These are phyloP conservation scores for Blastocystis sp. DNA, from an alignment of 352 stramenopile genomes.

Conservation along the genomic window DNA sequence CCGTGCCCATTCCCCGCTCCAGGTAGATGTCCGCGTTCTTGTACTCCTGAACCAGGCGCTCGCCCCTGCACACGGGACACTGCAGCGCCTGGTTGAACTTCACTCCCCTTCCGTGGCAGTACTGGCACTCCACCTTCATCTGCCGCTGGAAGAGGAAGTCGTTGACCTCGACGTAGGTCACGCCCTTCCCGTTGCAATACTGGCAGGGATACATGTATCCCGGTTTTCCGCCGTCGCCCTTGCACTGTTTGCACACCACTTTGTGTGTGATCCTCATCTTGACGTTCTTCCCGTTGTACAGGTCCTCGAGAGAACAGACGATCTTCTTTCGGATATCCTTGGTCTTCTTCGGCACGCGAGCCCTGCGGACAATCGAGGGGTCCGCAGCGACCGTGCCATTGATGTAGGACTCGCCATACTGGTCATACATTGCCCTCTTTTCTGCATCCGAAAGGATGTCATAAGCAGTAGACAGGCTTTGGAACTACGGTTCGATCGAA, in stretches of 20 bases:
- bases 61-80: slow-evolving; percentile 86
- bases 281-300: slow-evolving; percentile 98
- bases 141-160: slow-evolving; percentile 96
- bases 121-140: slow-evolving; percentile 88
- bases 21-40: slow-evolving; percentile 95
- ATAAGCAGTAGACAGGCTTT: slow-evolving; percentile 88
- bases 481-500: slow-evolving; percentile 75
- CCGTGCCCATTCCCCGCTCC: slow-evolving; percentile 93
- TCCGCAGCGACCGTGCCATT: slow-evolving; percentile 88
- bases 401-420: slow-evolving; percentile 95
- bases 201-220: slow-evolving; percentile 87
- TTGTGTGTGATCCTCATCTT: slow-evolving; percentile 94
- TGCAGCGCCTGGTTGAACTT: slow-evolving; percentile 86
- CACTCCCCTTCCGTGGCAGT: slow-evolving; percentile 88
- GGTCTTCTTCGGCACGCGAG: slow-evolving; percentile 81
- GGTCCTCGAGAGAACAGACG: slow-evolving; percentile 93
- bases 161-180: slow-evolving; percentile 89
- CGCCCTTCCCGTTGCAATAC: slow-evolving; percentile 88
- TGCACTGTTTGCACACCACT: slow-evolving; percentile 82
- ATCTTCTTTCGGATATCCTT: slow-evolving; percentile 89
- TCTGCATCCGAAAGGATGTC: slow-evolving; percentile 90
- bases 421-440: slow-evolving; percentile 82
- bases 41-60: slow-evolving; percentile 89
- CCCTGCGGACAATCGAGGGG: slow-evolving; percentile 75
- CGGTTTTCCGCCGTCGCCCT: slow-evolving; percentile 84